Evolutionary conservation across 106 monocot species (phyloP), one percentile per base, ranked within the genome.

Genomic region (Dioscorea dumetorum): DNA sequence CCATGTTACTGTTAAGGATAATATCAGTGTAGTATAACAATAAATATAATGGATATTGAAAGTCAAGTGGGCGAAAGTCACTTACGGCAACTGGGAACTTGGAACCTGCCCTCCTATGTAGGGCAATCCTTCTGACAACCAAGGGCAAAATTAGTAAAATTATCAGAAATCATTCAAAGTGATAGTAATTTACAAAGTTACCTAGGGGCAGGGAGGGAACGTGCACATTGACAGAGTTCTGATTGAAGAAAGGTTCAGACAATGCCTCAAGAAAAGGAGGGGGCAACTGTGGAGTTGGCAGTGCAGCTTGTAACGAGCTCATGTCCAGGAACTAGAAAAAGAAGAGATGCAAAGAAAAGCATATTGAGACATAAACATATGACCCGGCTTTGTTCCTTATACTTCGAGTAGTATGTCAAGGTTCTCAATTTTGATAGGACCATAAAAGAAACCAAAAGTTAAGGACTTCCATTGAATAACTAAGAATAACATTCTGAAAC

Each of bases 171-270:
- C 1, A 10, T 34, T 12, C 52, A 11, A 1, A 53, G 48, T 20
- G 72, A 65, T 59, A 49, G 50, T 22, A 41, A 60, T 13, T 48
- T 22, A 19, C 18, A 53, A 60, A 70, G 59, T 49, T 48, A 83
- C 90, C 85, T 67, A 74, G 73, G 15, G 77, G 33, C 4, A 77
- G 34, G 5, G 82, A 64, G 72, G 84, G 67, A 33, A 61, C 23
- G 65, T 72, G 78, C 8, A 71, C 11, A 22, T 66, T 17, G 49
- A 69, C 22, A 20, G 72, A 49, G 81, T 73, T 68, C 16, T 78
- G 81, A 70, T 78, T n/a, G 50, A 73, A 79, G 76, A 79, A 86
- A 52, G 76, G 73, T 50, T 81, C 62, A 52, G 69, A 51, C 15
- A 81, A 61, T 58, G 51, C 69, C 52, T 61, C 70, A 33, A 72